Conservation (phyloP, 768 basidiomycete species). For the Naganishia friedmannii region DNA sequence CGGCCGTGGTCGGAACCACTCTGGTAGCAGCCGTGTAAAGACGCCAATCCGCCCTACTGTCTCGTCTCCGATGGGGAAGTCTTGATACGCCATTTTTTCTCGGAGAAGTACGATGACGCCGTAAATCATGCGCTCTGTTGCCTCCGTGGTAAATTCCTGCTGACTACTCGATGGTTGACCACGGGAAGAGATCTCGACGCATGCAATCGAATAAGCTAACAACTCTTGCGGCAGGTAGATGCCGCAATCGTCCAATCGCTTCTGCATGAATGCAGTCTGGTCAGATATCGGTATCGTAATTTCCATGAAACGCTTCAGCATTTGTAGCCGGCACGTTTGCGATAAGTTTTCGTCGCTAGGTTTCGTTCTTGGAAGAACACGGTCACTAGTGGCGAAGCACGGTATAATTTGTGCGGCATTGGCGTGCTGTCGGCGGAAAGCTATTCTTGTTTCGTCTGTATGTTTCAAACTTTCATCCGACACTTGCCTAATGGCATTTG, state of each 20-base stretch:
- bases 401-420: conserved; percentile 50
- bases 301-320: conserved; percentile 81
- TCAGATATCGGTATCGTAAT: conserved; percentile 75
- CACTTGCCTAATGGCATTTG: conserved; percentile 44
- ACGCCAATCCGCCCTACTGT: conserved; percentile 55
- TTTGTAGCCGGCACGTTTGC: conserved; percentile 50
- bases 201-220: conserved; percentile 78
- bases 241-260: conserved; percentile 69
- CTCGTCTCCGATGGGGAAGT: conserved; percentile 19
- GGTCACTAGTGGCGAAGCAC: conserved; percentile 41
- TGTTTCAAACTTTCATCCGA: conserved; percentile 83
- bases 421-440: conserved; percentile 49
- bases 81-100: conserved; percentile 17
- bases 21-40: conserved; percentile 82
- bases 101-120: conserved; percentile 13
- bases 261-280: conserved; percentile 71
- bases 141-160: conserved; percentile 19
- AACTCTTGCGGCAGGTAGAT: conserved; percentile 90
- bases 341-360: background rate
- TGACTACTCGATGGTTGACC: conserved; percentile 16
- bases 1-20: conserved; percentile 84
- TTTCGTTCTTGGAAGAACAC: background rate
- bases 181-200: conserved; percentile 75
- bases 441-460: conserved; percentile 45
- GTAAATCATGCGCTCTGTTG: conserved; percentile 16